Evolutionary conservation across 768 basidiomycete species (phyloP).

Genomic region (Cystobasidium onofrii): DNA sequence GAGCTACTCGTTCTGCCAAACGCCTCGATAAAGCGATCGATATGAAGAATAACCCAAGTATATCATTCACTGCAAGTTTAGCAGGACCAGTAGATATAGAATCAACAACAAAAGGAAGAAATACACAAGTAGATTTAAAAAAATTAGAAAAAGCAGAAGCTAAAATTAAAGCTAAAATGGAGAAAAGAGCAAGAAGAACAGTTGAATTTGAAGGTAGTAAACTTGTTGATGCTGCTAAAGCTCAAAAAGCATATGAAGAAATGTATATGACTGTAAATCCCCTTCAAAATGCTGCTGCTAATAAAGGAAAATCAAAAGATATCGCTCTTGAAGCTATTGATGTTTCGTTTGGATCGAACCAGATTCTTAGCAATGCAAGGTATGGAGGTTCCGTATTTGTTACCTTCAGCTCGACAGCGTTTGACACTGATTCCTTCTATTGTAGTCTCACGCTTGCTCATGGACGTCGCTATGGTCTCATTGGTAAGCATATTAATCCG

Average conservation of each 20-base stretch:
- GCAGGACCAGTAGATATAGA: constrained; percentile 64
- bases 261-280: constrained; percentile 99
- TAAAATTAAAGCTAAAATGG: constrained; percentile 95
- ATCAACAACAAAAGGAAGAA: constrained; percentile 89
- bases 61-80: constrained; percentile 8
- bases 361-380: constrained; percentile 68
- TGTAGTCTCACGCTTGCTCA: constrained; percentile 69
- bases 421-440: too few species aligned
- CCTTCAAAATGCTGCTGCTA: constrained; percentile 62
- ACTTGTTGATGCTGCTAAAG: constrained; percentile 79
- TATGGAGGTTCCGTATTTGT: too few species aligned
- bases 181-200: constrained; percentile 81
- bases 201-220: constrained; percentile 81
- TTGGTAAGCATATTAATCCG: constrained; percentile 49
- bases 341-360: constrained; percentile 88
- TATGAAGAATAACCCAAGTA: constrained; percentile 25
- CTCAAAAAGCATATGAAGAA: constrained; percentile 75
- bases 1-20: not conserved
- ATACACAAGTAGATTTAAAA: constrained; percentile 84
- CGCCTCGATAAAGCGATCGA: constrained; percentile 33
- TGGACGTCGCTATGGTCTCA: constrained; percentile 81
- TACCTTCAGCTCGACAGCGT: too few species aligned
- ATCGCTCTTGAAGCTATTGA: constrained; percentile 91
- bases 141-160: constrained; percentile 95
- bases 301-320: constrained; percentile 95